Evolutionary conservation across 768 basidiomycete species (phyloP), one percentile per base, ranked within the genome.

Genomic region (Mycena filopes): DNA sequence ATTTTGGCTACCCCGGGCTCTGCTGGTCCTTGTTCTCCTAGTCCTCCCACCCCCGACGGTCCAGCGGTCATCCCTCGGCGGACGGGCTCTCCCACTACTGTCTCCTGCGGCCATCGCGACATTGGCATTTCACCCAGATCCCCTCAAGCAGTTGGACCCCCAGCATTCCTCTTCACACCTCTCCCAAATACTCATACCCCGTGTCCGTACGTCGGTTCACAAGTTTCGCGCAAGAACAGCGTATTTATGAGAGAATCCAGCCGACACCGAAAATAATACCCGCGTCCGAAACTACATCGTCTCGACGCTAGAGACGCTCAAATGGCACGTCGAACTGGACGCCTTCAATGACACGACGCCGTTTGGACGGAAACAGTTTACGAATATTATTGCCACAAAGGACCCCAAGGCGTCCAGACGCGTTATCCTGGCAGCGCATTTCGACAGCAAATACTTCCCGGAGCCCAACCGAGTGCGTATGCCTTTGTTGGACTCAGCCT

Each of bases 381-480:
- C 88, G 16, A 99, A 99, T 79, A 82, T 99, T 53, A 90, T 99
- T 68, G 97, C 95, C 33, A 99, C 98, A 13, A 98, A 98, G 75
- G 92, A 98, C 74, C 93, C 93, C n/a, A 76, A 79, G 20, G 96
- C 98, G 0, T 80, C 90, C 2, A 79, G 93, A 47, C 89, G 94
- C 65, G 83, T 99, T 36, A 83, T 97, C 18, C 76, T 99, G n/a
- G 83, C 98, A 7, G 98, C 96, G 8, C 96, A 98, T 74, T 95
- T 89, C 70, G 96, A 98, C 76, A 94, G 92, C 78, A 98, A 98
- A 80, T 96, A 87, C 78, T 96, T 91, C 70, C 80, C 89, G 0
- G 76, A 94, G 6, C 76, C 85, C 40, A 92, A 94, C 73, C 90
- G 94, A 81, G 95, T 93, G 71, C 63, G 82, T 75, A 23, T 48